Conservation (phyloP, 2,329 filamentous ascomycete genomes). For the Penicillium sp. region DNA sequence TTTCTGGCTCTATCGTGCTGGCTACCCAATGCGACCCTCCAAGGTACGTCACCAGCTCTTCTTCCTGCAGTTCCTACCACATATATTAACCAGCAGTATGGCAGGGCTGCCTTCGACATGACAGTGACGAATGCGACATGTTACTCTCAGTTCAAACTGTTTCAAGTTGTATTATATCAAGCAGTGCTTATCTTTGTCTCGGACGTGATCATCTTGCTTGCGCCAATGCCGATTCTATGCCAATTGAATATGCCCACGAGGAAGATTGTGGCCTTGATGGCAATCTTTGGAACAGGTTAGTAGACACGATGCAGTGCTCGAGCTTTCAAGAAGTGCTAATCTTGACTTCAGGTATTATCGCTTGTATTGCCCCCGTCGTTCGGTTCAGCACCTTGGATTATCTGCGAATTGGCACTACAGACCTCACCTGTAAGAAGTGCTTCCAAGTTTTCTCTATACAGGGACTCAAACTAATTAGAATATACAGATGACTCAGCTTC, state of each 20-base stretch:
- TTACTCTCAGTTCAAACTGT: slow-evolving; percentile 7
- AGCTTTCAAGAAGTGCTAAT: neutral
- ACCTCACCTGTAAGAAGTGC: slow-evolving; percentile 18
- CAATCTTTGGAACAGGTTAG: slow-evolving; percentile 11
- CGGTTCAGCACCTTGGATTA: slow-evolving; percentile 20
- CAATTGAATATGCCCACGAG: slow-evolving; percentile 3
- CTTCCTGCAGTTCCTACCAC: neutral
- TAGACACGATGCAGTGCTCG: neutral
- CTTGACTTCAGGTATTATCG: slow-evolving; percentile 11
- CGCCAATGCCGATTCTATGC: slow-evolving; percentile 4
- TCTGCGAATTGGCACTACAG: slow-evolving; percentile 7
- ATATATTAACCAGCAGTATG: neutral
- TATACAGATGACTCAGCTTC: slow-evolving; percentile 8
- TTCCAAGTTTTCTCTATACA: neutral
- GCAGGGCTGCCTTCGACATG: neutral
- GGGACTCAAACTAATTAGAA: neutral
- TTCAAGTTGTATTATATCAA: slow-evolving; percentile 6
- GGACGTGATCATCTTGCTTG: slow-evolving; percentile 5
- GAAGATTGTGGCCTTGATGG: slow-evolving; percentile 6
- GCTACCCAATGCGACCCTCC: neutral
- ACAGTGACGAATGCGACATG: neutral
- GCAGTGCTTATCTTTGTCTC: slow-evolving; percentile 8
- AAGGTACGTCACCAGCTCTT: neutral
- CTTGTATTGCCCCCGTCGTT: slow-evolving; percentile 18
- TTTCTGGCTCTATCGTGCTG: no score